Evolutionary conservation across 805 yeast genomes (phyloP).

Genomic region (Kuraishia floccosa): DNA sequence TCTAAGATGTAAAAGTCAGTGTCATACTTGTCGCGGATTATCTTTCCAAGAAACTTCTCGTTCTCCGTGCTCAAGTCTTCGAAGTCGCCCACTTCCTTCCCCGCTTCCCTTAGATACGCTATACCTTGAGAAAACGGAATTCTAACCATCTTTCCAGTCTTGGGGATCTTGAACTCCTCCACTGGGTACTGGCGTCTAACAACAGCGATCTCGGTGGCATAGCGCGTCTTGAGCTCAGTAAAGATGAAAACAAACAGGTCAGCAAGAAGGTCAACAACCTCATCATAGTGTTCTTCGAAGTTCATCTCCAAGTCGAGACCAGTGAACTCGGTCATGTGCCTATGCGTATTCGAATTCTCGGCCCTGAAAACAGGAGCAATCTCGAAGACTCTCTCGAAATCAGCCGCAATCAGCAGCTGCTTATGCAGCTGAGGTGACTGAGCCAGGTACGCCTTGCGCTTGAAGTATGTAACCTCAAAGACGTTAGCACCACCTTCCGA

Average conservation of each 20-base stretch:
- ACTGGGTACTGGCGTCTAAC: conserved; percentile 95
- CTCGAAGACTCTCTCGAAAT: conserved; percentile 93
- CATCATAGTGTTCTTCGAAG: conserved; percentile 96
- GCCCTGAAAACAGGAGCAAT: conserved; percentile 98
- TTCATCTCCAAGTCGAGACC: conserved; percentile 98
- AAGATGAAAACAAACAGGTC: conserved; percentile 79
- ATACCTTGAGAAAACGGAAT: conserved; percentile 88
- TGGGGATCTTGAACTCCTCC: conserved; percentile 93
- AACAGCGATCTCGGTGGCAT: conserved; percentile 70
- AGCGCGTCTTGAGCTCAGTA: conserved; percentile 70
- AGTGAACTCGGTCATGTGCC: conserved; percentile 98
- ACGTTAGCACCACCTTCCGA: conserved; percentile 98
- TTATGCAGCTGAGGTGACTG: conserved; percentile 98
- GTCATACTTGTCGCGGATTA: conserved; percentile 88
- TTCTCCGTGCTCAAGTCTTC: conserved; percentile 92
- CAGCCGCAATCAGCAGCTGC: conserved; percentile 97
- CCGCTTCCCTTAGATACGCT: conserved; percentile 73
- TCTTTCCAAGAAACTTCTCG: conserved; percentile 85
- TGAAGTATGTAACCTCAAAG: conserved; percentile 88
- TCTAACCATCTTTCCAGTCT: conserved; percentile 87
- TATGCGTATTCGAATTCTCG: conserved; percentile 96
- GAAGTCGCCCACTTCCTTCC: conserved; percentile 74
- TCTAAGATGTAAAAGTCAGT: conserved; percentile 97
- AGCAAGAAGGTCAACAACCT: conserved; percentile 51
- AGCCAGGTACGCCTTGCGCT: conserved; percentile 85